Conservation (phyloP, 1,284 basidiomycete species). For the Cryptococcus jaspeensis region DNA sequence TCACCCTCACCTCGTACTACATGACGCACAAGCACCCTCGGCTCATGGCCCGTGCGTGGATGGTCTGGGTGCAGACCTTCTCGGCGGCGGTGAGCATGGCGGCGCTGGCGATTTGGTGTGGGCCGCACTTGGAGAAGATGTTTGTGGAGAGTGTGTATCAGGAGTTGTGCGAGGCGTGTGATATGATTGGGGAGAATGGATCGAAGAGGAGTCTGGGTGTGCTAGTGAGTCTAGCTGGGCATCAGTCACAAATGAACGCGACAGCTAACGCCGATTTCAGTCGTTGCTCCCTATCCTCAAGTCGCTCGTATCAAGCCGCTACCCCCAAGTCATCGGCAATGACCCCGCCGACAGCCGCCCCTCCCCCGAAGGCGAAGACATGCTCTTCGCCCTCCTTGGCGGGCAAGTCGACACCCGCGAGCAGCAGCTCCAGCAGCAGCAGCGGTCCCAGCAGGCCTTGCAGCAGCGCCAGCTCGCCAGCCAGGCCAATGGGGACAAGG, state of each 20-base stretch:
- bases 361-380: conserved; percentile 38
- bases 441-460: not conserved
- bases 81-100: conserved; percentile 42
- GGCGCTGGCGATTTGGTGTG: conserved; percentile 43
- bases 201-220: conserved; percentile 30
- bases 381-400: conserved; percentile 45
- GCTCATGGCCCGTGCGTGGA: conserved; percentile 37
- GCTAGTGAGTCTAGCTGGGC: conserved; percentile 18
- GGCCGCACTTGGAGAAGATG: conserved; percentile 31
- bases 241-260: too few species aligned
- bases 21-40: conserved; percentile 37
- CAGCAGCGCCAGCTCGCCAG: not conserved
- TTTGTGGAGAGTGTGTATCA: conserved; percentile 15
- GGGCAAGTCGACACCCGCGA: conserved; percentile 33
- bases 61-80: conserved; percentile 46
- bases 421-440: not conserved
- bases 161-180: conserved; percentile 35
- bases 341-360: conserved; percentile 12
- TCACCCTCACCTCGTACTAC: conserved; percentile 33
- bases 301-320: conserved; percentile 32
- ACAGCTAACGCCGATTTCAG: conserved; percentile 8
- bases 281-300: conserved; percentile 39
- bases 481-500: not conserved
- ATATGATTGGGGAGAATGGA: conserved; percentile 38
- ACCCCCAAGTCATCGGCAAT: conserved; percentile 35